Evolutionary conservation across 2,329 filamentous ascomycete genomes (phyloP).

Genomic region (Beauveria sp.): DNA sequence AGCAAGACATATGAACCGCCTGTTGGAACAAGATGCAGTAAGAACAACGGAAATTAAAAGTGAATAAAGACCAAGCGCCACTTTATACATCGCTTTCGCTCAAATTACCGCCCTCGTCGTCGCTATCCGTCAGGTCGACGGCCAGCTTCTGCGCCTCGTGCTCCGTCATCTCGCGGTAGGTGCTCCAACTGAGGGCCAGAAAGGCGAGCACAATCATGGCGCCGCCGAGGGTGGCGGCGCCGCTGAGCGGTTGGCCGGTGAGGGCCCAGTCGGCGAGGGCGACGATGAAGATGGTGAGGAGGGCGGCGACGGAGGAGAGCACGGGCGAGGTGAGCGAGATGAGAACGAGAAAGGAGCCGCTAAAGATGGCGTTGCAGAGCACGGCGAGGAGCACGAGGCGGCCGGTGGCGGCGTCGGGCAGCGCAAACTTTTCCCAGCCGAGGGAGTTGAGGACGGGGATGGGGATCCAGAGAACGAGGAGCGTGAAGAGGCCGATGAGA

Average conservation of each 20-base stretch:
- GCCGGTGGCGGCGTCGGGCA: constrained; percentile 71
- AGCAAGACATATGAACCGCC: not conserved
- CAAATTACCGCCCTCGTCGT: constrained; percentile 35
- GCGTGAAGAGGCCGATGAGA: constrained; percentile 78
- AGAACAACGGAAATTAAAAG: not conserved
- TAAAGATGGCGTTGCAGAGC: constrained; percentile 83
- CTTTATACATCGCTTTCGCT: constrained; percentile 21
- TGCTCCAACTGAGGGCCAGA: constrained; percentile 79
- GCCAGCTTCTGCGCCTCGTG: constrained; percentile 56
- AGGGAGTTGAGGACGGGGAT: constrained; percentile 73
- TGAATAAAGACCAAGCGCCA: not conserved
- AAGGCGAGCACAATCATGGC: constrained; percentile 84
- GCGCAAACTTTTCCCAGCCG: constrained; percentile 73
- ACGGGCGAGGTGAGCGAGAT: constrained; percentile 92
- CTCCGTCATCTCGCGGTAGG: constrained; percentile 87
- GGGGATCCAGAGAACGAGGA: constrained; percentile 85
- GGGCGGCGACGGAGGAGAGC: constrained; percentile 81
- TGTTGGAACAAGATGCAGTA: not conserved
- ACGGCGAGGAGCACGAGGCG: constrained; percentile 76
- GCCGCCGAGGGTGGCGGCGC: constrained; percentile 74
- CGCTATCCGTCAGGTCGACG: constrained; percentile 39
- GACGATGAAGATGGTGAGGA: constrained; percentile 95
- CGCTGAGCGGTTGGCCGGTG: constrained; percentile 67
- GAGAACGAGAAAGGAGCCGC: constrained; percentile 84
- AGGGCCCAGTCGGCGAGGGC: constrained; percentile 84